Evolutionary conservation across 106 monocot genomes (phyloP).

Genomic region (Acanthochlamys bracteata): DNA sequence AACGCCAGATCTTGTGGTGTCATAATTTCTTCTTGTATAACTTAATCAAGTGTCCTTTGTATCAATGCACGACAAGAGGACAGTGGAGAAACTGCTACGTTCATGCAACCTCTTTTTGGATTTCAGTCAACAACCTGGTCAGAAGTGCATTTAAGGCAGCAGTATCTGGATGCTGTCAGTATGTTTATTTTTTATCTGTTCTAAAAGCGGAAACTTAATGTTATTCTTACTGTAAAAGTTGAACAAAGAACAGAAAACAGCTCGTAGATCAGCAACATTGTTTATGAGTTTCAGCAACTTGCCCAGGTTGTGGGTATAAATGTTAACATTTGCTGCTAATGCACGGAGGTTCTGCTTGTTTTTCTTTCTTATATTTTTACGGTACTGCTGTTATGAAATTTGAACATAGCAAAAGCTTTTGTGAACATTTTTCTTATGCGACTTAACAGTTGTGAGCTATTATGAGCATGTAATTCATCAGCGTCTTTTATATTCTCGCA

Average conservation of each 20-base stretch:
- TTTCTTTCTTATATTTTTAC: no score
- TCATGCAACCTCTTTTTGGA: background rate
- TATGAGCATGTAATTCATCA: no score
- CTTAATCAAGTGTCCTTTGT: background rate
- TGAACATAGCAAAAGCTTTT: no score
- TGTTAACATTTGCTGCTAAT: background rate
- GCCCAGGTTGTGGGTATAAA: background rate
- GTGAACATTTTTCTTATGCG: no score
- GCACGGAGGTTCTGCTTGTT: background rate
- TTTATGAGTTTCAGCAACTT: background rate
- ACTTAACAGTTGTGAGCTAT: no score
- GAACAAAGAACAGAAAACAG: background rate
- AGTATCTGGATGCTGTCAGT: background rate
- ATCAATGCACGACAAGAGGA: background rate
- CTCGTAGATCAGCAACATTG: background rate
- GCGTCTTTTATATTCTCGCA: no score
- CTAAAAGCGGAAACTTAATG: background rate
- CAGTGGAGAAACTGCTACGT: background rate
- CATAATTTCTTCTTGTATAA: conserved; percentile 12
- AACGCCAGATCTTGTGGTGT: conserved; percentile 74
- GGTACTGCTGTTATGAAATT: no score
- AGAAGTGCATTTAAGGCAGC: background rate
- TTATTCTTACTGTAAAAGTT: background rate
- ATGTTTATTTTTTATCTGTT: background rate
- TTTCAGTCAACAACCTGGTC: background rate